Conservation (phyloP, 345 rosid species). For the Eucalyptus rudis region DNA sequence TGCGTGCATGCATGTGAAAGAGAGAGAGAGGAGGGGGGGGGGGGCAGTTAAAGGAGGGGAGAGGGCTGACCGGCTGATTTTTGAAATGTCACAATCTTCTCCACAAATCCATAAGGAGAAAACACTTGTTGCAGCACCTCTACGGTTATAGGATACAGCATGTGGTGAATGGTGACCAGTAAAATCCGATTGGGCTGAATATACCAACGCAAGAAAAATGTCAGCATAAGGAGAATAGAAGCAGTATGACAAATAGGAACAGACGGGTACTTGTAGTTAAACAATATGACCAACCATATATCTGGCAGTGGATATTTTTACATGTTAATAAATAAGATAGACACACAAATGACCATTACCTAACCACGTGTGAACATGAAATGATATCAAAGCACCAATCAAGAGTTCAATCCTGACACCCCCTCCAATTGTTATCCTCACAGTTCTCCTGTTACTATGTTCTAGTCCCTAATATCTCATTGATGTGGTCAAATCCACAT, state of each 20-base stretch:
- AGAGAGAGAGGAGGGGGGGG: not conserved
- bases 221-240: not conserved
- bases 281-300: not conserved
- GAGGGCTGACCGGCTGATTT: conserved; percentile 37
- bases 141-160: conserved; percentile 46
- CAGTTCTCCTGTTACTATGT: not conserved
- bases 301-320: not conserved
- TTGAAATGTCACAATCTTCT: conserved; percentile 47
- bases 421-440: not conserved
- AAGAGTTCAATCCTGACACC: not conserved
- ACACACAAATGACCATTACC: not conserved
- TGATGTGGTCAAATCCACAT: not conserved
- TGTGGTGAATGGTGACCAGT: conserved; percentile 33
- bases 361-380: not conserved
- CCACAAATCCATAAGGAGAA: conserved; percentile 38
- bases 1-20: not conserved
- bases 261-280: not conserved
- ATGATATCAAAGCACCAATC: not conserved
- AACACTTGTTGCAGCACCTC: conserved; percentile 46
- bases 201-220: not conserved
- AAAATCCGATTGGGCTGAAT: conserved; percentile 18
- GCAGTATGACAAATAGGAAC: not conserved
- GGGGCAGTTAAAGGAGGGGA: not conserved
- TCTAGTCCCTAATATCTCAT: not conserved
- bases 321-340: not conserved